Evolutionary conservation across 306 rosid species (phyloP).

Genomic region (Prunus persica): Prunus_persica_NCBIv2 NC_034013.1:14360001-14360500

Average conservation of each 20-base stretch:
- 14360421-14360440: neutral
- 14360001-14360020: slow-evolving; percentile 29
- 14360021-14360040: slow-evolving; percentile 18
- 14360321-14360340: neutral
- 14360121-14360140: neutral
- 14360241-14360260: neutral
- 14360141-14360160: neutral
- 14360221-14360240: neutral
- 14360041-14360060: slow-evolving; percentile 20
- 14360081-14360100: slow-evolving; percentile 6
- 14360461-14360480: neutral
- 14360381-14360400: neutral
- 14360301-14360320: neutral
- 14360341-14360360: too few species aligned
- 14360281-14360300: neutral
- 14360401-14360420: neutral
- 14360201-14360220: neutral
- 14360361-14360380: too few species aligned
- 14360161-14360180: neutral
- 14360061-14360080: slow-evolving; percentile 43
- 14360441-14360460: neutral
- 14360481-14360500: neutral
- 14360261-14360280: neutral
- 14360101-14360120: slow-evolving; percentile 30
- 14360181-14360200: neutral